phyloP scores from a whole-genome alignment of 805 yeast species.

The Candida maltosa region DNA sequence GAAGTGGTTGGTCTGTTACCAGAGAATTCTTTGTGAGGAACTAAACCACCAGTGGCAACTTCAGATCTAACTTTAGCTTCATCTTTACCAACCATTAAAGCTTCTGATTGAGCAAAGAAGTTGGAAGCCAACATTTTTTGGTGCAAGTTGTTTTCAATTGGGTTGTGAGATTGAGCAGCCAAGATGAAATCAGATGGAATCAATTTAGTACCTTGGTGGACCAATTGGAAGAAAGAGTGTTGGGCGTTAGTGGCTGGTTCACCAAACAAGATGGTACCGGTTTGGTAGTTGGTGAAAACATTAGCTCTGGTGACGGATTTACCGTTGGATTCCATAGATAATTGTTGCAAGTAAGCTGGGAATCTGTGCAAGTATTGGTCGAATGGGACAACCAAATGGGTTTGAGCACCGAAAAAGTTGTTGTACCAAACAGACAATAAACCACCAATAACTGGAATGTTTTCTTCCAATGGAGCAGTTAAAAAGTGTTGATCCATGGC shows the following conservation, averaged over 20 bases:
- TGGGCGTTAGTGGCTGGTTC: constrained; percentile 99
- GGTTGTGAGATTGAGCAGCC: constrained; percentile 98
- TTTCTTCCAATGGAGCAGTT: constrained; percentile 79
- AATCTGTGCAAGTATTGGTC: constrained; percentile 98
- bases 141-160: constrained; percentile 89
- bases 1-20: constrained; percentile 99
- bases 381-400: constrained; percentile 96
- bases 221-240: constrained; percentile 98
- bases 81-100: constrained; percentile 93
- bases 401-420: constrained; percentile 97
- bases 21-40: constrained; percentile 93
- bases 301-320: constrained; percentile 93
- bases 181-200: constrained; percentile 96
- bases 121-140: constrained; percentile 98
- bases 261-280: constrained; percentile 94
- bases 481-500: constrained; percentile 91
- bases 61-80: constrained; percentile 80
- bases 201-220: constrained; percentile 97
- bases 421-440: constrained; percentile 95
- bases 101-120: constrained; percentile 98
- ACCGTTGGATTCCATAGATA: constrained; percentile 99
- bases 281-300: constrained; percentile 87
- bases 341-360: constrained; percentile 98
- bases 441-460: constrained; percentile 93
- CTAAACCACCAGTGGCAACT: constrained; percentile 81